A percentile compares a stretch with the other conserved stretches of the same genome.
These are phyloP conservation scores for Leishmania tarentolae DNA, from an alignment of 208 protist genomes.

Conservation along the genomic window DNA sequence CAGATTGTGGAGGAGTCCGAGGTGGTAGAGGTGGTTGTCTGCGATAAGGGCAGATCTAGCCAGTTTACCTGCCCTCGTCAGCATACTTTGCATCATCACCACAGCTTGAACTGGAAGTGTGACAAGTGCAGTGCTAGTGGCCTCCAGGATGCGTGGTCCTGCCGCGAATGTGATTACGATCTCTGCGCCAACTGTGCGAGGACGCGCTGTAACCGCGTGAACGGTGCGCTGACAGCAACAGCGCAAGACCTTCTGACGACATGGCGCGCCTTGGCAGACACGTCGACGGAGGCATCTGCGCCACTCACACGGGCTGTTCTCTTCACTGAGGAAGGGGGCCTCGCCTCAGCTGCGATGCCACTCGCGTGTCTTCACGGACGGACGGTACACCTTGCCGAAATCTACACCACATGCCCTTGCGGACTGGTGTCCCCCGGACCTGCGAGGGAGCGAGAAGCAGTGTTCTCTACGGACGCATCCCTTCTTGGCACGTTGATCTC, in stretches of 20 bases:
- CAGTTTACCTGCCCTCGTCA: conserved; percentile 41
- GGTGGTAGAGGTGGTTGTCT: conserved; percentile 22
- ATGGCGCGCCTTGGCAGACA: conserved; percentile 16
- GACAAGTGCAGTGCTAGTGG: conserved; percentile 49
- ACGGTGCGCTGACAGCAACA: conserved; percentile 57
- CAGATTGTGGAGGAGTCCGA: conserved; percentile 29
- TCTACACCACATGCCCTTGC: conserved; percentile 33
- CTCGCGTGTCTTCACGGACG: conserved; percentile 1
- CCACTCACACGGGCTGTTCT: conserved; percentile 6
- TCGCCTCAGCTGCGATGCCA: conserved; percentile 25
- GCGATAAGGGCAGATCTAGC: conserved; percentile 1
- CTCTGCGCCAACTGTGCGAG: conserved; percentile 66
- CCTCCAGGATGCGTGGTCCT: conserved; percentile 62
- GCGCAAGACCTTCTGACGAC: conserved; percentile 49
- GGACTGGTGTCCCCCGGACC: conserved; percentile 30
- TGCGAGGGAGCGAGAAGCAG: not conserved
- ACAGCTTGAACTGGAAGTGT: conserved; percentile 80
- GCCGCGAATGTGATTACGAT: conserved; percentile 84
- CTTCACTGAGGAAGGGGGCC: conserved; percentile 44
- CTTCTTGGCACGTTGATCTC: conserved; percentile 38
- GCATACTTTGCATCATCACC: conserved; percentile 66
- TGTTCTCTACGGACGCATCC: not conserved
- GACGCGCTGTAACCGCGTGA: conserved; percentile 36
- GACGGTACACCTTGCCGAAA: conserved; percentile 23
- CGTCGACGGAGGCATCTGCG: conserved; percentile 1